Evolutionary conservation across 2,329 filamentous ascomycete genomes (phyloP), one percentile per base, ranked within the genome.

Genomic region (Botryotinia globosa): DNA sequence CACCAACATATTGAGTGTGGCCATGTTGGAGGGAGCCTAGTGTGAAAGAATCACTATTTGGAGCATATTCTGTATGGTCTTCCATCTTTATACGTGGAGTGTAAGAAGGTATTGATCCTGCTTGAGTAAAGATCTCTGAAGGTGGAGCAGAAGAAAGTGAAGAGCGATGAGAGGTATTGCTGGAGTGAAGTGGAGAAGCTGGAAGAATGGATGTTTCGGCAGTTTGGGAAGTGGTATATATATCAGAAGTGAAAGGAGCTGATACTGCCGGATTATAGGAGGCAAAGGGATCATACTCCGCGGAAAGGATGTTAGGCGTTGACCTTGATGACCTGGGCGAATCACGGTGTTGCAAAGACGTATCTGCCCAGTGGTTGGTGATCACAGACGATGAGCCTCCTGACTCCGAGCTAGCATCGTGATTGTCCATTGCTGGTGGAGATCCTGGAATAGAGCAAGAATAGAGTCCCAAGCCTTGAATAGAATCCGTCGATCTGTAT

Each of bases 201-300:
- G 78, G 77, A 44, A 79, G 75, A 42, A 77, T 74, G 10, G 76
- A 69, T 20, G 77, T 77, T 72, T 84, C 82, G 61, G 80, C 78
- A 56, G 81, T 78, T 68, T 83, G 82, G 45, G 82, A 76, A 42
- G 81, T 78, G 22, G 67, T 58, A 78, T 87, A 88, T 72, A 84
- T 77, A 74, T 86, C 84, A 76, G 85, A 83, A 74, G 80, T 82
- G 76, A 87, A 88, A 4, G 84, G 75, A 32, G 81, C 74, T 72
- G 83, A 78, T 74, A 85, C 78, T 69, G 80, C 78, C 39, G 82
- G 77, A 51, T 85, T 83, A 77, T 87, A 88, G 72, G 82, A 81
- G 74, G 82, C 81, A 77, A 87, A 89, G 44, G 83, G 79, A 76
- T 86, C 85, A 77, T 88, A 89, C 63, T 87, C 86, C 51, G 84